Evolutionary conservation across 2,329 filamentous ascomycete genomes (phyloP), one percentile per base, ranked within the genome.

Genomic region (Magnaporthales sp.): DNA sequence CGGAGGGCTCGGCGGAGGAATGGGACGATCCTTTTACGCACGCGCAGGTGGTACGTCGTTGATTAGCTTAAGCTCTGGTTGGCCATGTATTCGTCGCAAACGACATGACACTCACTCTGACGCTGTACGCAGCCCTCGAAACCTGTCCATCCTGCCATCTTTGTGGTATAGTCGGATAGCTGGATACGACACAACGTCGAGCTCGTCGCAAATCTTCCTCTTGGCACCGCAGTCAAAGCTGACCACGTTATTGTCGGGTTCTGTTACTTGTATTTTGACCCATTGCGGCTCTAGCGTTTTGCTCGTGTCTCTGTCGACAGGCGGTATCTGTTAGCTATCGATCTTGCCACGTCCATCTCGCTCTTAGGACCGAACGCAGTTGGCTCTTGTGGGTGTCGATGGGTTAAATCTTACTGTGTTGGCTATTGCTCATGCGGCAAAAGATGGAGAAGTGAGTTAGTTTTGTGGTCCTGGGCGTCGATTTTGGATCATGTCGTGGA

Each of bases 151-250:
- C 4, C 70, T 68, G 2, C 76, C 74, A 29, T 76, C 72, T 3
- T 72, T 71, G 54, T 75, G 75, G 67, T 80, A 81, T 10, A 80
- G 76, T 0, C 81, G 77, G 46, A 84, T 77, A 7, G 81, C 75
- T 2, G 82, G 82, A 67, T 80, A 82, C 0, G 81, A 82, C 13
- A 74, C 73, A 31, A 84, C 74, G 27, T 76, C 75, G 62, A 77
- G 72, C 29, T 80, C 75, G 63, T 74, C 69, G 70, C 82, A 84
- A n/a, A 82, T 69, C 7, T 72, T 68, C 2, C 70, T n/a, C 2
- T 74, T 70, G 1, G 69, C 67, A 3, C 72, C 71, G 70, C 82
- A 83, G 72, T 84, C 78, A 22, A 84, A 70, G 66, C 76, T 80
- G 30, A 77, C 66, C 1, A 78, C 66, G 15, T 67, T 56, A 65